Base-by-base conservation (phyloP, 768 basidiomycete genomes). In the Fibroporia radiculosa region DNA sequence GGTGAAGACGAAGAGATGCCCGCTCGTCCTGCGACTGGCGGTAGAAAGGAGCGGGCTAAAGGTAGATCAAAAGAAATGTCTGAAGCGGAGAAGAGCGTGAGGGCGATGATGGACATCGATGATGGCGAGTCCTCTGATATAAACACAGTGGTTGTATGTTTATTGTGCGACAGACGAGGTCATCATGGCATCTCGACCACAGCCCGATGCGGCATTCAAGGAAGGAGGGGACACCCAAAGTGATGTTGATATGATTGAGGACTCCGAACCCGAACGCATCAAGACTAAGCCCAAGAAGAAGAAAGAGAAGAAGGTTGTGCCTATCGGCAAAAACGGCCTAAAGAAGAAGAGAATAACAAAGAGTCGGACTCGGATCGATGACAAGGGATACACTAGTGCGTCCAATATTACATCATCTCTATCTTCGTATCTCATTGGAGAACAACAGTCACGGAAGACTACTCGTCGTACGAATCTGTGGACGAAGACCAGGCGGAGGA, bases 381-480 rank as follows among this genome's bases (percentile, higher is more conserved):
- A 67, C 0, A 81, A 84, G 60, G 88, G 89, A 6, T 89, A 86
- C 50, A 80, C 76, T 63, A 73, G 87, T 88, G 57, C 43, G 74
- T 18, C 20, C 16, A 7, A 13, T 16, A 8, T 25, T n/a, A 22
- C 13, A 11, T 6, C n/a, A n/a, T n/a, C n/a, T n/a, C n/a, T n/a
- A n/a, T n/a, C n/a, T n/a, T n/a, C n/a, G n/a, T n/a, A n/a, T n/a
- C n/a, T n/a, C n/a, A n/a, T n/a, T n/a, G n/a, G n/a, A n/a, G n/a
- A n/a, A n/a, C n/a, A 41, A 1, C 51, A 90, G 88, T 75, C 13
- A 81, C 73, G 28, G 82, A 86, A 57, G 88, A 90, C 57, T 84
- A 85, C 57, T 84, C 84, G 6, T 78, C 77, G 14, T 90, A 85
- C 56, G 87, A 91, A 62, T 87, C 85, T 7, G 82, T 83, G 6